phyloP scores from a whole-genome alignment of 176 grass and related monocot species.

The Avena atlantica region DNA sequence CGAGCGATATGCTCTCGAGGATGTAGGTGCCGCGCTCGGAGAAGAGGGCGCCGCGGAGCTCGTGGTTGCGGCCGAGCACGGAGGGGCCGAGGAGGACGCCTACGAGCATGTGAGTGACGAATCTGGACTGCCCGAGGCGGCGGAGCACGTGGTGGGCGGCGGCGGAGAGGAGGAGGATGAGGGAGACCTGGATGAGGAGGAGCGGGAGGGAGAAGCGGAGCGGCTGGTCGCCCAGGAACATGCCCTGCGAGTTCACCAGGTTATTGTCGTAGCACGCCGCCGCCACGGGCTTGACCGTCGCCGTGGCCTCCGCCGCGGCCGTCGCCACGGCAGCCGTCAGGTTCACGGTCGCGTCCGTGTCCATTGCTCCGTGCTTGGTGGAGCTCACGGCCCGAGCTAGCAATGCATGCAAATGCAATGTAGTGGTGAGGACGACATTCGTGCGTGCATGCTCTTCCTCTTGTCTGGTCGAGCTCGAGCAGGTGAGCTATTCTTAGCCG shows the following conservation, averaged over 20 bases:
- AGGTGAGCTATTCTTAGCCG: constrained; percentile 37
- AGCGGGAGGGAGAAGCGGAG: constrained; percentile 66
- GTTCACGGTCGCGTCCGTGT: constrained; percentile 19
- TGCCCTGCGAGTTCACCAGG: constrained; percentile 76
- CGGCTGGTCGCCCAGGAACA: constrained; percentile 72
- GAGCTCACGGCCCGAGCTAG: constrained; percentile 1
- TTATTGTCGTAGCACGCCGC: constrained; percentile 81
- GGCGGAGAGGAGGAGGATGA: constrained; percentile 64
- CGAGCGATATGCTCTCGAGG: constrained; percentile 64
- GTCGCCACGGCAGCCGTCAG: background rate
- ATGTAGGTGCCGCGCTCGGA: constrained; percentile 66
- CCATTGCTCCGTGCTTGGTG: background rate
- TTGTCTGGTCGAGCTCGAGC: background rate
- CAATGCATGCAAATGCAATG: background rate
- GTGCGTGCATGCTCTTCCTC: background rate
- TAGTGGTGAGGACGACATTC: background rate
- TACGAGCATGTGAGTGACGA: constrained; percentile 71
- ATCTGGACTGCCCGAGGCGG: constrained; percentile 55
- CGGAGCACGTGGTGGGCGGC: constrained; percentile 50
- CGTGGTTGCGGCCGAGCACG: constrained; percentile 42
- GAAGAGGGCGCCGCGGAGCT: constrained; percentile 48
- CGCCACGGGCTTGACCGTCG: constrained; percentile 62
- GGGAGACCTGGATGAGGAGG: constrained; percentile 68
- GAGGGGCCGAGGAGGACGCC: constrained; percentile 74
- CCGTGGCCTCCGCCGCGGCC: background rate